These are phyloP conservation scores for Pythium folliculosum DNA, from an alignment of 352 stramenopile species.

Conservation along the genomic window DNA sequence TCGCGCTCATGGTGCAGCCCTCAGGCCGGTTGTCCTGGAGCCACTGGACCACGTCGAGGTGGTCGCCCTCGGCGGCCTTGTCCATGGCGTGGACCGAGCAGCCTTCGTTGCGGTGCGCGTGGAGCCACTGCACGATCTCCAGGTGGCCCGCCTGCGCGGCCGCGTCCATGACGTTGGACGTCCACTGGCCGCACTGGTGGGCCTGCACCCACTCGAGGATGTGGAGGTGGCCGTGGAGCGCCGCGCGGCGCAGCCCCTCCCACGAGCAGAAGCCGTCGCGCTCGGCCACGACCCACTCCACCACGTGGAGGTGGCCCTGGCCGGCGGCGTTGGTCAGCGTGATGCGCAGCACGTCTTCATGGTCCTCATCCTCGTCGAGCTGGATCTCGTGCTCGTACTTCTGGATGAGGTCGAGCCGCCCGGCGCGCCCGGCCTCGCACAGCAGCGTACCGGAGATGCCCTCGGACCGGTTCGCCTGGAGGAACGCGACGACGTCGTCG, in stretches of 20 bases:
- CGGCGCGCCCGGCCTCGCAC: slow-evolving; percentile 17
- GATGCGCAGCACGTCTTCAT: slow-evolving; percentile 28
- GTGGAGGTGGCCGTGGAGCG: slow-evolving; percentile 27
- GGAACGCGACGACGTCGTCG: slow-evolving; percentile 26
- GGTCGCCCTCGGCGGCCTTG: slow-evolving; percentile 19
- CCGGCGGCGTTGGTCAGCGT: slow-evolving; percentile 25
- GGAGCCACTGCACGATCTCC: slow-evolving; percentile 33
- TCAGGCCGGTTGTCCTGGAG: slow-evolving; percentile 33
- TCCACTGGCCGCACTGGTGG: slow-evolving; percentile 28
- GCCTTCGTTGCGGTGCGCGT: slow-evolving; percentile 28
- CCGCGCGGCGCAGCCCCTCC: slow-evolving; percentile 29
- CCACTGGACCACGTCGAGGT: slow-evolving; percentile 34
- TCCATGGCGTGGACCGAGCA: slow-evolving; percentile 33
- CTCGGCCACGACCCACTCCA: slow-evolving; percentile 32
- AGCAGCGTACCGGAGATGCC: slow-evolving; percentile 30
- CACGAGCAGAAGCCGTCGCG: slow-evolving; percentile 31
- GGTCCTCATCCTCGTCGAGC: slow-evolving; percentile 24
- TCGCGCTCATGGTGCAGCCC: slow-evolving; percentile 34
- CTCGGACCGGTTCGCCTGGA: slow-evolving; percentile 24
- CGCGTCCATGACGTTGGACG: slow-evolving; percentile 30
- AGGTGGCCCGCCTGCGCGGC: slow-evolving; percentile 28
- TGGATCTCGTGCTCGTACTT: slow-evolving; percentile 29
- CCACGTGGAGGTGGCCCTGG: slow-evolving; percentile 30
- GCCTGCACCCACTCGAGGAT: slow-evolving; percentile 32
- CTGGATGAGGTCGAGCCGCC: slow-evolving; percentile 30